Evolutionary conservation across 164 flowering plant species (phyloP).

Genomic region (Cinnamomum micranthum): DNA sequence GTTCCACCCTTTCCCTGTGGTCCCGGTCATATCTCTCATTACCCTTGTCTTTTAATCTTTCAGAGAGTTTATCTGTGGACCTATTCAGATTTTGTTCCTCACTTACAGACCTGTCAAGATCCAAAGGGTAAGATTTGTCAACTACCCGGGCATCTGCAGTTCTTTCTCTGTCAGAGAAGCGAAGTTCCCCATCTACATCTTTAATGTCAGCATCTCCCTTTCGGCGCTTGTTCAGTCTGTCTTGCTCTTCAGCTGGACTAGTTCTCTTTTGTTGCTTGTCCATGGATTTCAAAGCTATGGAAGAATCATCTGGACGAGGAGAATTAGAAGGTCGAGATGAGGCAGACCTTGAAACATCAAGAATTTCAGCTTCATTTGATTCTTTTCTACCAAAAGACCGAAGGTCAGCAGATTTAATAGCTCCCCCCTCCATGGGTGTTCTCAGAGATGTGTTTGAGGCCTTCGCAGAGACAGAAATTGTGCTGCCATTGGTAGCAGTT

Average conservation of each 20-base stretch:
- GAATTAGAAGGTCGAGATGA: slow-evolving; percentile 55
- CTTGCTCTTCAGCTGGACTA: slow-evolving; percentile 70
- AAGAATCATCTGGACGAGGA: slow-evolving; percentile 54
- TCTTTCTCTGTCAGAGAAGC: slow-evolving; percentile 63
- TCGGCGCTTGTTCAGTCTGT: slow-evolving; percentile 63
- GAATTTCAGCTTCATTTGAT: slow-evolving; percentile 37
- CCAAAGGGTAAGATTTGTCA: slow-evolving; percentile 36
- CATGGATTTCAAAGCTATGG: slow-evolving; percentile 35
- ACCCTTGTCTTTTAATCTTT: slow-evolving; percentile 70
- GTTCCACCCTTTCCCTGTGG: slow-evolving; percentile 62
- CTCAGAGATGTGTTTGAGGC: slow-evolving; percentile 30
- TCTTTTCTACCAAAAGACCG: slow-evolving; percentile 41
- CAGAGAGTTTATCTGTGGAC: slow-evolving; percentile 46
- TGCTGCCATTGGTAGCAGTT: slow-evolving; percentile 41
- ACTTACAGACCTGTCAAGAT: slow-evolving; percentile 44
- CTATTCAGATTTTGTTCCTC: slow-evolving; percentile 49
- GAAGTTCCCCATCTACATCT: slow-evolving; percentile 55
- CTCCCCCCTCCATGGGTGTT: slow-evolving; percentile 39
- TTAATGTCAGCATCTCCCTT: slow-evolving; percentile 76
- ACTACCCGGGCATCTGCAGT: slow-evolving; percentile 35
- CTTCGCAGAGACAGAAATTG: slow-evolving; percentile 31
- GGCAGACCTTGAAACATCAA: slow-evolving; percentile 39
- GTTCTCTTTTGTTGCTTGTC: slow-evolving; percentile 79
- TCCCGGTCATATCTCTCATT: slow-evolving; percentile 79
- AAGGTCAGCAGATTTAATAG: slow-evolving; percentile 39